Evolutionary conservation across 345 rosid genomes (phyloP), one percentile per base, ranked within the genome.

Genomic region (Ceriops decandra): DNA sequence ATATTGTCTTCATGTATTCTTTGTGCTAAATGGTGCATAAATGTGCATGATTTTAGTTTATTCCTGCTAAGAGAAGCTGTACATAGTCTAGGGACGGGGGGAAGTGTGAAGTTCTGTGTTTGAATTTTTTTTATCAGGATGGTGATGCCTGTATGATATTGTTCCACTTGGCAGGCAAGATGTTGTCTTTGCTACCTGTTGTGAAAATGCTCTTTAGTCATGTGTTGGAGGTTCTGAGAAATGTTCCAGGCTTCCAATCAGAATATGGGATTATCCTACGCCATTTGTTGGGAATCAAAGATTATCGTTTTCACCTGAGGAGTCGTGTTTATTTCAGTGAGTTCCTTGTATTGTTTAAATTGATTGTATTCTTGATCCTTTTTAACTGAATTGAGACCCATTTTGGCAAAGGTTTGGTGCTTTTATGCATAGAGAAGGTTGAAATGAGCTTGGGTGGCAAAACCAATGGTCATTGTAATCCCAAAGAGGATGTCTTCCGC

Each of bases 241-340:
- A 68, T 64, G 88, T 85, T 53, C 87, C 95, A 58, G 85, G 89
- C 83, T 87, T 89, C 81, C 97, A 91, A 66, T 82, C 87, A 27
- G 93, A 93, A 78, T 93, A 93, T 73, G 96, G 93, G 74, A 77
- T 80, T 72, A 87, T 89, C 60, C 87, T 91, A 27, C 87, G 95
- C 53, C 86, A 84, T 84, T 89, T 93, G 67, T 79, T 93, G 81
- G 81, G 69, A 27, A 73, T 84, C 36, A 83, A 72, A 80, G 90
- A 85, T 63, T 91, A 91, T 77, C 84, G 82, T 51, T 88, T 89
- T 80, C 95, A 91, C 77, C 82, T 89, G 89, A 87, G 85, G 84
- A 91, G 78, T 73, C 82, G 77, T 56, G 65, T 84, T 71, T 91
- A 86, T 77, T 80, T 77, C 65, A 72, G 97, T 89, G 79, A 85